These are phyloP conservation scores for Fusarium compactum DNA, from an alignment of 2,329 filamentous ascomycete species.

Conservation along the genomic window DNA sequence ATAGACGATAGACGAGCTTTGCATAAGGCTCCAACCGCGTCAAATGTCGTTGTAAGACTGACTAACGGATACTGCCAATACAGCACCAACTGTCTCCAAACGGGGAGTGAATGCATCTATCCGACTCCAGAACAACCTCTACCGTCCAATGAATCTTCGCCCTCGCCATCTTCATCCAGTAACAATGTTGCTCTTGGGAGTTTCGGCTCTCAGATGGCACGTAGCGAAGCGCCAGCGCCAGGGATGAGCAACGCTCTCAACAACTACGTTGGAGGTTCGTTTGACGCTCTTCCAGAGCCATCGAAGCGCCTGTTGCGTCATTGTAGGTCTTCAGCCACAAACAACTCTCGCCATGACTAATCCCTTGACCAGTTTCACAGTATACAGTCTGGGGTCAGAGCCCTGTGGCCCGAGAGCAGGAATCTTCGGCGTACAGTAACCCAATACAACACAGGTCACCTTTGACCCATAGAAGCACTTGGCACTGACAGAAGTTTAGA, in stretches of 20 bases:
- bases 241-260: conserved; percentile 42
- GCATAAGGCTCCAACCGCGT: conserved; percentile 30
- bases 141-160: conserved; percentile 43
- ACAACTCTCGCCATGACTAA: conserved; percentile 20
- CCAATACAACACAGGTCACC: conserved; percentile 3
- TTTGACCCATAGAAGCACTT: not conserved
- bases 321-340: conserved; percentile 37
- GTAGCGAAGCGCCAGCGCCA: conserved; percentile 31
- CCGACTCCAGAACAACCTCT: conserved; percentile 45
- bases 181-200: conserved; percentile 23
- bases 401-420: conserved; percentile 53
- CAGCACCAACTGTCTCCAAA: conserved; percentile 60
- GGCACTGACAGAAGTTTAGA: conserved; percentile 46
- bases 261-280: conserved; percentile 50
- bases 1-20: conserved; percentile 44
- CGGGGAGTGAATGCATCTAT: conserved; percentile 58
- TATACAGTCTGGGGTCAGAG: conserved; percentile 57
- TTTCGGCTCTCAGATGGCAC: conserved; percentile 30
- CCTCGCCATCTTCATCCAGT: conserved; percentile 37
- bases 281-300: conserved; percentile 49
- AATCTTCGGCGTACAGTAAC: conserved; percentile 49
- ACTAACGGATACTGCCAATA: conserved; percentile 43
- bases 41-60: conserved; percentile 22
- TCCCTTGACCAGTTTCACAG: conserved; percentile 52
- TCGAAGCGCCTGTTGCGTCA: conserved; percentile 49